Evolutionary conservation across 2,329 filamentous ascomycete species (phyloP), one percentile per base, ranked within the genome.

Genomic region (Xylaria sp.): DNA sequence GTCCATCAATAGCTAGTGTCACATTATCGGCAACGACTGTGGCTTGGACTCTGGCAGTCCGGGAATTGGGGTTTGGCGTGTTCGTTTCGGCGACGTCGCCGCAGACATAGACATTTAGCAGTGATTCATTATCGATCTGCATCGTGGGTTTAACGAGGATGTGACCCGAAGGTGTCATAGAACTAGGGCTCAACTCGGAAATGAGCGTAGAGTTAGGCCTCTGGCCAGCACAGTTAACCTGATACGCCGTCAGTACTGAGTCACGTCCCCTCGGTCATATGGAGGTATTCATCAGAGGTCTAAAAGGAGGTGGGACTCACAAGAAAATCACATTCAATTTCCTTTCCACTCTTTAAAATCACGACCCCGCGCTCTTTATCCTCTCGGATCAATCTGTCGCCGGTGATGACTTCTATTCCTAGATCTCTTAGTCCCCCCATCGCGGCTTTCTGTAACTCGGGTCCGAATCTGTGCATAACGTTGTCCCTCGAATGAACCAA

Each of bases 181-280:
- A 79, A 0, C 74, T 64, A 0, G 85, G 83, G 1, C 82, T 82
- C 6, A 88, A 75, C 1, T 78, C 70, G 2, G 78, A 69, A 5
- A 90, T 65, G 13, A 90, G 73, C 0, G 78, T 75, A 0, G 87
- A 88, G n/a, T 85, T 83, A 0, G 89, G 88, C 23, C 78, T 82
- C 74, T 90, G 88, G 1, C 90, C 89, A 0, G 84, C 87, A 68
- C 88, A 90, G 62, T 85, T 84, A 62, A 91, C 83, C 86, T 89
- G 25, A 37, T 50, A 47, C 73, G 51, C 63, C 47, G 51, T 55
- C 47, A 63, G 18, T n/a, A 51, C 4, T 58, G 25, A 55, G 63
- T 13, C 10, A 10, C n/a, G 2, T 54, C 44, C n/a, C 4, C 29
- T 18, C 50, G 10, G 8, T 44, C 55, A 44, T n/a, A 16, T 21